Percentiles rank a stretch among this genome's conserved stretches.
These are phyloP conservation scores for Ophiosphaerella narmari DNA, from an alignment of 2,329 filamentous ascomycete genomes.

Conservation along the genomic window DNA sequence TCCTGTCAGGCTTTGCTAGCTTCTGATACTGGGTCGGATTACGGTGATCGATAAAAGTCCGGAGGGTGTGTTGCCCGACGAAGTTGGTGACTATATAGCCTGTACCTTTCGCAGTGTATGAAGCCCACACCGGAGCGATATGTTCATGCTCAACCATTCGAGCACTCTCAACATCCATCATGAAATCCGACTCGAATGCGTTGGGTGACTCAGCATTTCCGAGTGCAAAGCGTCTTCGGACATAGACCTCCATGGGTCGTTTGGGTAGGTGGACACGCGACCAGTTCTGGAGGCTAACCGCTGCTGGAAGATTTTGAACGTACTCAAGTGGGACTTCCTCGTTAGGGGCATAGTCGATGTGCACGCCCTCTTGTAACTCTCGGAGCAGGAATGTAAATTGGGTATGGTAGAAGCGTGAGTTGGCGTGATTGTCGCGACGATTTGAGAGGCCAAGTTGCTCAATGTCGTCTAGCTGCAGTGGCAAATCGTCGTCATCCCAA, in stretches of 20 bases:
- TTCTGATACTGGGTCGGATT: conserved; percentile 66
- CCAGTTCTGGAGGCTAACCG: conserved; percentile 53
- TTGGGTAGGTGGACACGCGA: conserved; percentile 69
- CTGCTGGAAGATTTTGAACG: conserved; percentile 62
- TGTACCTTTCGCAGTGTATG: conserved; percentile 67
- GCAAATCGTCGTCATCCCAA: conserved; percentile 77
- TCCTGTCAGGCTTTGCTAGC: conserved; percentile 63
- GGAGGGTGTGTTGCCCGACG: conserved; percentile 68
- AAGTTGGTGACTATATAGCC: conserved; percentile 72
- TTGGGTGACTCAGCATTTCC: conserved; percentile 41
- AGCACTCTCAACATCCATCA: conserved; percentile 64
- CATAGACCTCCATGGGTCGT: conserved; percentile 61
- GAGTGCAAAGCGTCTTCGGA: conserved; percentile 63
- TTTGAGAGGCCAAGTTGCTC: conserved; percentile 65
- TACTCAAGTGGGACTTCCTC: conserved; percentile 73
- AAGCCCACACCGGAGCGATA: conserved; percentile 71
- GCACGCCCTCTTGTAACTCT: conserved; percentile 63
- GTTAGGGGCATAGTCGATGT: conserved; percentile 67
- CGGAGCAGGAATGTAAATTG: conserved; percentile 74
- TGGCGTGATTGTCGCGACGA: conserved; percentile 64
- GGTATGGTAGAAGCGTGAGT: conserved; percentile 69
- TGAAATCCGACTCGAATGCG: conserved; percentile 56
- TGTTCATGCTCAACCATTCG: conserved; percentile 68
- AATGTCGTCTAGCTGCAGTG: conserved; percentile 68
- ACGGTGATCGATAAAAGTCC: conserved; percentile 66